Evolutionary conservation across 768 basidiomycete genomes (phyloP), one percentile per base, ranked within the genome.

Genomic region (Pisolithus tinctorius): DNA sequence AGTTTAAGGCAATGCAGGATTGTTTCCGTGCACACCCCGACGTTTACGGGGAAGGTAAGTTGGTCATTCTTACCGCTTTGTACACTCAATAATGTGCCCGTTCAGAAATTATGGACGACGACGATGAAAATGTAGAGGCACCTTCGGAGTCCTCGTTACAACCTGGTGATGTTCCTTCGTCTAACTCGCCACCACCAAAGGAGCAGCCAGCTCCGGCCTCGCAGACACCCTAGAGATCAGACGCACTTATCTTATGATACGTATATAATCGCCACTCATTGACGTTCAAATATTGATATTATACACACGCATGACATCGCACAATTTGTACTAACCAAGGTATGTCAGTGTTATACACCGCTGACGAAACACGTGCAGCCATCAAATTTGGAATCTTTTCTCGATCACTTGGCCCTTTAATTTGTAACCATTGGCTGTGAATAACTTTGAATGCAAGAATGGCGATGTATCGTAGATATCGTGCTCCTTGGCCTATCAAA

Each of bases 21-120:
- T 99, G 96, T 77, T 98, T 99, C 78, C 82, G 93, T 60, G 84
- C 82, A 52, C 90, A 98, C 68, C 95, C 95, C 0, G 94, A 98
- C 25, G 77, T 92, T n/a, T 98, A 98, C 66, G 91, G 84, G 14
- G 89, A 92, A 57, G 93, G 93, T 93, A 69, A 55, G 88, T 68
- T 13, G 3, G 7, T 36, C 36, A 41, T 49, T 23, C 38, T 4
- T 48, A 48, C 48, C 9, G n/a, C n/a, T 1, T 29, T 7, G 26
- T 26, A 9, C 43, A 30, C n/a, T 13, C 43, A 27, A 25, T 45
- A 27, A 26, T 3, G 26, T 45, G 36, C 25, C n/a, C 4, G 25
- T 42, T 39, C 45, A 85, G 84, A 86, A 72, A 81, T 85, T 16
- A 81, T 82, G 81, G 72, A 78, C 49, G 83, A 84, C 7, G 83